phyloP scores from a whole-genome alignment of 139 green algal genomes.

The Astrephomene gubernaculifera region DNA sequence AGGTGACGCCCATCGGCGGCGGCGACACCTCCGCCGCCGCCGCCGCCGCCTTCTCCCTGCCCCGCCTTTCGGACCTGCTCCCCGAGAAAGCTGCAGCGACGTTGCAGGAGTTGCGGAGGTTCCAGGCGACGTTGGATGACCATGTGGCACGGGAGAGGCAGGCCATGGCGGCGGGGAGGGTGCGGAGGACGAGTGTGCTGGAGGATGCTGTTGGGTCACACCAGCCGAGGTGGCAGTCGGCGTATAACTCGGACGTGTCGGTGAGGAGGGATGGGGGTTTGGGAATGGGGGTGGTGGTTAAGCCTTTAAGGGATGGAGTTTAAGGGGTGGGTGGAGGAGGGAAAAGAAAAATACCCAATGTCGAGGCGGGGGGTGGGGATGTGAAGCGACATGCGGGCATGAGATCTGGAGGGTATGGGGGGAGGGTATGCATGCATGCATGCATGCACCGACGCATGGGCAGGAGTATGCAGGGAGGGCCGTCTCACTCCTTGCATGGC shows the following conservation, averaged over 20 bases:
- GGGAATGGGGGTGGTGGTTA: not conserved
- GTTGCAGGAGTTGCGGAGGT: slow-evolving; percentile 4
- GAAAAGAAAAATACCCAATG: not conserved
- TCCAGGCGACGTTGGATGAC: slow-evolving; percentile 15
- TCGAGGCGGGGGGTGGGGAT: not conserved
- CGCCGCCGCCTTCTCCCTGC: not conserved
- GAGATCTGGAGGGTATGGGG: too few species aligned
- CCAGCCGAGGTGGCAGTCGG: slow-evolving; percentile 31
- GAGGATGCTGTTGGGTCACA: slow-evolving; percentile 18
- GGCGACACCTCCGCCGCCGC: too few species aligned
- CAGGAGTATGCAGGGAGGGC: too few species aligned
- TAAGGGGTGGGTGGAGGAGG: not conserved
- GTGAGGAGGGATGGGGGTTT: not conserved
- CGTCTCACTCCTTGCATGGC: too few species aligned
- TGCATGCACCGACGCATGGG: too few species aligned
- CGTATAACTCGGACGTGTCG: slow-evolving; percentile 7
- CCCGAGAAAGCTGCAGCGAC: not conserved
- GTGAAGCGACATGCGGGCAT: too few species aligned
- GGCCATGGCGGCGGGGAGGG: not conserved
- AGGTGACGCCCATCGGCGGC: too few species aligned
- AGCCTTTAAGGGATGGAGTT: too few species aligned
- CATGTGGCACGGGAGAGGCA: slow-evolving; percentile 10
- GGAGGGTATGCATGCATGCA: too few species aligned
- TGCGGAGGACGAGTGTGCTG: slow-evolving; percentile 1
- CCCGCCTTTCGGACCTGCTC: not conserved